These are phyloP conservation scores for Bipolaris cookei DNA, from an alignment of 2,329 filamentous ascomycete species.

Conservation along the genomic window DNA sequence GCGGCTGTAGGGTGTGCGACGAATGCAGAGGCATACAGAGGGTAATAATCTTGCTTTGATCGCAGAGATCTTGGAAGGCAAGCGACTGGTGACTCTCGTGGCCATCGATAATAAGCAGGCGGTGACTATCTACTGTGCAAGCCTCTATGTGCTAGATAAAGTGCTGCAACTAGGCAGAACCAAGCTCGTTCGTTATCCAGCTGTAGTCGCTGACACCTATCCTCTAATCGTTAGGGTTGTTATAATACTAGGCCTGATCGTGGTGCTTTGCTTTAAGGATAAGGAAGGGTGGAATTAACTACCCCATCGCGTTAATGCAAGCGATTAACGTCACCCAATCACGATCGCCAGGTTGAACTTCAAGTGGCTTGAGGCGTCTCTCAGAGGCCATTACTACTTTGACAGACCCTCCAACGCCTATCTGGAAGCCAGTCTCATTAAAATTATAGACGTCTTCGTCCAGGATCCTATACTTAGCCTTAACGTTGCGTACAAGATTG, in stretches of 20 bases:
- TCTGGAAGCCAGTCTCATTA: no score
- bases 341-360: conserved; percentile 16
- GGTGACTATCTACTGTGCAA: conserved; percentile 33
- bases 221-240: conserved; percentile 27
- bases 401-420: conserved; percentile 6
- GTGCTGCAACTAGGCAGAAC: conserved; percentile 45
- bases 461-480: no score
- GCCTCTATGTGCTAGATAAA: conserved; percentile 43
- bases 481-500: no score
- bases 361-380: conserved; percentile 4
- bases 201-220: conserved; percentile 42
- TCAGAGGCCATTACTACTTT: conserved; percentile 18
- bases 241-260: conserved; percentile 14
- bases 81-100: conserved; percentile 46
- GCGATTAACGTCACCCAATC: conserved; percentile 22
- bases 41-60: conserved; percentile 48
- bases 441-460: no score
- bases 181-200: conserved; percentile 46
- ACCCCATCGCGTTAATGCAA: conserved; percentile 17
- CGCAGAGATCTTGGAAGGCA: conserved; percentile 47
- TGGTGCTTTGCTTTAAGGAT: conserved; percentile 20
- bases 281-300: conserved; percentile 17
- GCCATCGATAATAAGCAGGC: conserved; percentile 49
- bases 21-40: conserved; percentile 36
- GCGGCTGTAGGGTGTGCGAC: neutral